Evolutionary conservation across 2,329 filamentous ascomycete species (phyloP).

Genomic region (Fusarium citri): DNA sequence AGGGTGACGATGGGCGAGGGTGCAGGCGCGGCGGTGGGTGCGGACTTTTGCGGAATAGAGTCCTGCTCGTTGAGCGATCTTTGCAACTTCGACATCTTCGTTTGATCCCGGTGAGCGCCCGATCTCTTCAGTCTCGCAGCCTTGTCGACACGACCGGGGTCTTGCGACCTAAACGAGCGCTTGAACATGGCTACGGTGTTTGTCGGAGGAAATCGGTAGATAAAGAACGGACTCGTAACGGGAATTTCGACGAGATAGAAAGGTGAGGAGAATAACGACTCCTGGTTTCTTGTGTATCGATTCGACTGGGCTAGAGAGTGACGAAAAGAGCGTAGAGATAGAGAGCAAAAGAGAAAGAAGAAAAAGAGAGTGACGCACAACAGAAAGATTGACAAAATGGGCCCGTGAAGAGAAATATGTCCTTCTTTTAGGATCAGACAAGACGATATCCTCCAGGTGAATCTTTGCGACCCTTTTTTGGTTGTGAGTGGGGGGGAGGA

Average conservation of each 20-base stretch:
- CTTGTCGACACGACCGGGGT: slow-evolving; percentile 83
- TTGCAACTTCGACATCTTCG: slow-evolving; percentile 87
- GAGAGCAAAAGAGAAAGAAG: slow-evolving; percentile 45
- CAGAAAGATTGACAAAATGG: slow-evolving; percentile 60
- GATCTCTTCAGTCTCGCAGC: slow-evolving; percentile 80
- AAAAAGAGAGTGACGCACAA: slow-evolving; percentile 54
- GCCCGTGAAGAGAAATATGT: slow-evolving; percentile 65
- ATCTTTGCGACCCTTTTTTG: slow-evolving; percentile 70
- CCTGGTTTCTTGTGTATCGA: slow-evolving; percentile 40
- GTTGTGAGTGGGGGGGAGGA: slow-evolving; percentile 65
- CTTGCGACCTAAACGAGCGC: slow-evolving; percentile 85
- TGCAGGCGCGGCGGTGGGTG: slow-evolving; percentile 43
- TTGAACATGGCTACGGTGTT: slow-evolving; percentile 80
- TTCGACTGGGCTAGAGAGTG: slow-evolving; percentile 58
- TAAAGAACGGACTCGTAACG: slow-evolving; percentile 47
- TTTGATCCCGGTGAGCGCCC: slow-evolving; percentile 72
- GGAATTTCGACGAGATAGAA: slow-evolving; percentile 30
- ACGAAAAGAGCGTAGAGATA: slow-evolving; percentile 63
- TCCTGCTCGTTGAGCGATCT: slow-evolving; percentile 76
- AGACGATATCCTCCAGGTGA: slow-evolving; percentile 63
- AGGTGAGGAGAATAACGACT: slow-evolving; percentile 24
- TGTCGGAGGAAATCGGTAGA: slow-evolving; percentile 29
- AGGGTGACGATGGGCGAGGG: slow-evolving; percentile 85
- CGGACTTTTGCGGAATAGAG: slow-evolving; percentile 47
- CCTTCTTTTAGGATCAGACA: slow-evolving; percentile 53